phyloP scores from a whole-genome alignment of 805 yeast genomes.

The Cyberlindnera suaveolens region DNA sequence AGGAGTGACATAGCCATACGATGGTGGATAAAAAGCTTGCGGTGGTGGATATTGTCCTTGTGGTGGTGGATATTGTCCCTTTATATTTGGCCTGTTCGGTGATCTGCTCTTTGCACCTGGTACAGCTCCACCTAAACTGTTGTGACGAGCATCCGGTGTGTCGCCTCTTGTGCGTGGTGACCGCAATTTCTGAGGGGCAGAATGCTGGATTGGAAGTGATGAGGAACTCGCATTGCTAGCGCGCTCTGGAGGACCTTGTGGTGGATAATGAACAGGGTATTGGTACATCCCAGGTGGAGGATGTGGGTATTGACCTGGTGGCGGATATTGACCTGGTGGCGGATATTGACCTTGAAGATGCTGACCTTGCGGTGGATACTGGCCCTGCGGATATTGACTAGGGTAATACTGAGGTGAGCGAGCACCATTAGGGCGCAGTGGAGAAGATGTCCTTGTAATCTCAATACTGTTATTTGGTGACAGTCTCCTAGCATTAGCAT shows the following conservation, averaged over 20 bases:
- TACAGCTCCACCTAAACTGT: background rate
- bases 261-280: background rate
- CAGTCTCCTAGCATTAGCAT: background rate
- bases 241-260: background rate
- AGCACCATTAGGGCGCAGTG: conserved; percentile 7
- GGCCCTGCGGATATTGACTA: background rate
- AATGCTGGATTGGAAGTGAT: conserved; percentile 6
- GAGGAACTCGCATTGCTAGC: conserved; percentile 5
- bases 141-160: background rate
- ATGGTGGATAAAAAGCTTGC: conserved; percentile 9
- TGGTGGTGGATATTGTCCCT: conserved; percentile 8
- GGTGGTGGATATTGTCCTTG: conserved; percentile 4
- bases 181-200: conserved; percentile 1
- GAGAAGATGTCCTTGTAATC: conserved; percentile 9
- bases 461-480: conserved; percentile 8
- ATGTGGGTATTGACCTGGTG: background rate
- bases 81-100: conserved; percentile 1
- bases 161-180: conserved; percentile 6
- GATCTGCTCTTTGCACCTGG: background rate
- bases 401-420: conserved; percentile 2
- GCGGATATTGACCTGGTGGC: conserved; percentile 1
- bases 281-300: background rate
- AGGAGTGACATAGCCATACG: conserved; percentile 12
- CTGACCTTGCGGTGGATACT: conserved; percentile 2
- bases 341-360: conserved; percentile 1